Evolutionary conservation across 169 alveolate genomes (phyloP).

Genomic region (Plasmodium fragile): DNA sequence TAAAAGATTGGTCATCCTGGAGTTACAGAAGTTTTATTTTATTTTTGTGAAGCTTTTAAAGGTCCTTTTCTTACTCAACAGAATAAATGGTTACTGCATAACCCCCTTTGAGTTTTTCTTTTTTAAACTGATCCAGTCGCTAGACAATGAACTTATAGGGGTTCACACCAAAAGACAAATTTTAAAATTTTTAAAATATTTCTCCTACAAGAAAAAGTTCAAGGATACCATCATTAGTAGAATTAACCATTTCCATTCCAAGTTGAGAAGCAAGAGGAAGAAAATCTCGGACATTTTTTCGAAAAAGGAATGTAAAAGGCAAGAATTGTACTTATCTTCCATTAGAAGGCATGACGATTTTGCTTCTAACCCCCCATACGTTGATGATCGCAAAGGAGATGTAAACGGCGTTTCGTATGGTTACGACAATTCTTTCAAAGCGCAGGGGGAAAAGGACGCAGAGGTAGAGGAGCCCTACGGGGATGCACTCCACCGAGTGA

Average conservation of each 20-base stretch:
- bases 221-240: conserved; percentile 31
- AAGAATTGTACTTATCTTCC: background rate
- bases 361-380: background rate
- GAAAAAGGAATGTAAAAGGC: conserved; percentile 16
- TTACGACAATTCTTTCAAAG: background rate
- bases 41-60: conserved; percentile 47
- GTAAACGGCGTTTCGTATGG: background rate
- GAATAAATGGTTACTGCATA: conserved; percentile 14
- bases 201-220: conserved; percentile 56
- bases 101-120: conserved; percentile 57
- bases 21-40: conserved; percentile 55
- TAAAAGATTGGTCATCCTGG: conserved; percentile 31
- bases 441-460: background rate
- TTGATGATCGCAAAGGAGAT: background rate
- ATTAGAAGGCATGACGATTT: background rate
- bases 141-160: conserved; percentile 48
- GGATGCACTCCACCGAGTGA: background rate
- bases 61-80: conserved; percentile 15
- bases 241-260: conserved; percentile 34
- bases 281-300: conserved; percentile 27
- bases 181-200: conserved; percentile 48
- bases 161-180: conserved; percentile 22
- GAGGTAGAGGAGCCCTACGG: background rate
- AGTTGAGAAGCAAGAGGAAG: conserved; percentile 38
- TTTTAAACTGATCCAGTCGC: conserved; percentile 30